A percentile compares a stretch with the other conserved stretches of the same genome.
Evolutionary conservation across 495 filamentous ascomycete genomes (phyloP).

Genomic region (Penicillium verhagenii): DNA sequence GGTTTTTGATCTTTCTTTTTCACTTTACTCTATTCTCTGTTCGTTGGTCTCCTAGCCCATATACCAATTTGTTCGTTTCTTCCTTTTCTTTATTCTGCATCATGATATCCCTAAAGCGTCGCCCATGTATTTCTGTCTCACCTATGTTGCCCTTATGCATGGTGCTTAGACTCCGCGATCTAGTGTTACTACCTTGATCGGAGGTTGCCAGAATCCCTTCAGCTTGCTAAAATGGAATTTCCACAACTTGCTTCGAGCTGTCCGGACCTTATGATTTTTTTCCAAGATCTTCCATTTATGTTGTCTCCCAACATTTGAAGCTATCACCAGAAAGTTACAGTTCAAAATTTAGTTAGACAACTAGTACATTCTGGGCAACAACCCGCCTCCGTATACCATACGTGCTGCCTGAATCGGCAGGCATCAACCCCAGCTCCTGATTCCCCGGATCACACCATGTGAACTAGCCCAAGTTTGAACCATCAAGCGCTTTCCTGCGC

Average conservation of each 20-base stretch:
- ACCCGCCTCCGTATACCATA: neutral
- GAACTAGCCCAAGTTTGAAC: neutral
- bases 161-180: conserved; percentile 6
- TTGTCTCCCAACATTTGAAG: neutral
- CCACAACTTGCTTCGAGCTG: conserved; percentile 1
- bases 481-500: neutral
- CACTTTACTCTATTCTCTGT: conserved; percentile 13
- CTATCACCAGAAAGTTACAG: too few species aligned
- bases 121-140: conserved; percentile 7
- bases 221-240: conserved; percentile 3
- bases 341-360: too few species aligned
- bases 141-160: conserved; percentile 11
- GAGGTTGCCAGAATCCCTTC: conserved; percentile 9
- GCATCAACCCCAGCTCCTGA: conserved; percentile 9
- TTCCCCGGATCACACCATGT: conserved; percentile 1
- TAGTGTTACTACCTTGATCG: conserved; percentile 12
- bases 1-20: conserved; percentile 13
- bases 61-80: conserved; percentile 31
- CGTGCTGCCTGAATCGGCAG: conserved; percentile 12
- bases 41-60: conserved; percentile 30
- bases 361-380: neutral
- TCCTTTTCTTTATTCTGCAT: conserved; percentile 10
- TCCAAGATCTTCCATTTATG: too few species aligned
- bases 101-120: conserved; percentile 12
- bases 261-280: neutral